A percentile compares a stretch with the other conserved stretches of the same genome.
Conservation (phyloP, 2,329 filamentous ascomycete species). For the Botryosphaeria agaves region DNA sequence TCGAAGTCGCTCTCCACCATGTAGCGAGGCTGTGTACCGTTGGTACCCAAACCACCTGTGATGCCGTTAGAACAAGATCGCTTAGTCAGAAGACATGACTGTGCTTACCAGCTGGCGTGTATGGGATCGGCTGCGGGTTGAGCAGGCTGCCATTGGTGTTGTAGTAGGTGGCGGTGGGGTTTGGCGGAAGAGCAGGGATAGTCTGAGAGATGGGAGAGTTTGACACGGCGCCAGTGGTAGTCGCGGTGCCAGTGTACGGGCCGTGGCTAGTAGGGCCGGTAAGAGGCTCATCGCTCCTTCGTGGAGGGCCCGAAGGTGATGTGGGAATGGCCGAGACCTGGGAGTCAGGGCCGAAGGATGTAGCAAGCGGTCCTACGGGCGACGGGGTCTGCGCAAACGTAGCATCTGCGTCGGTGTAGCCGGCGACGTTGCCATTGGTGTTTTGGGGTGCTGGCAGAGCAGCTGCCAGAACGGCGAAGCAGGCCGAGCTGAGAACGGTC, state of each 20-base stretch:
- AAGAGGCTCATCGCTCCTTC: slow-evolving; percentile 26
- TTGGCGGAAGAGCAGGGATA: slow-evolving; percentile 39
- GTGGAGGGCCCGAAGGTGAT: slow-evolving; percentile 21
- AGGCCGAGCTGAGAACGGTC: slow-evolving; percentile 14
- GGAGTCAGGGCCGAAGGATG: slow-evolving; percentile 25
- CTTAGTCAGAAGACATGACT: not conserved
- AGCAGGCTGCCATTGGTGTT: slow-evolving; percentile 53
- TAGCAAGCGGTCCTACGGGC: slow-evolving; percentile 17
- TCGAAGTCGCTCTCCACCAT: slow-evolving; percentile 69
- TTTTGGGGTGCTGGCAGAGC: slow-evolving; percentile 22
- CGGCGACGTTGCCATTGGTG: too few species aligned
- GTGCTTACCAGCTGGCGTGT: slow-evolving; percentile 39
- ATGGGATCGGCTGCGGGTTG: slow-evolving; percentile 51
- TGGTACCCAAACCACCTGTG: slow-evolving; percentile 52
- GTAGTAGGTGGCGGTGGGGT: slow-evolving; percentile 48
- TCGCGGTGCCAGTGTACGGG: slow-evolving; percentile 46
- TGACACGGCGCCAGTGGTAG: slow-evolving; percentile 51
- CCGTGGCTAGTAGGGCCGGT: slow-evolving; percentile 51
- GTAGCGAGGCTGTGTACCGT: slow-evolving; percentile 60
- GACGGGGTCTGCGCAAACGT: slow-evolving; percentile 19
- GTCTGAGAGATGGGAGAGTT: slow-evolving; percentile 39
- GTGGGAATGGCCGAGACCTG: slow-evolving; percentile 20
- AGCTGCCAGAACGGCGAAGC: slow-evolving; percentile 15
- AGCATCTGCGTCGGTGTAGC: slow-evolving; percentile 27
- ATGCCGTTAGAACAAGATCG: not conserved